These are phyloP conservation scores for Cucumis melo DNA, from an alignment of 306 rosid genomes.

Conservation along the genomic window DNA sequence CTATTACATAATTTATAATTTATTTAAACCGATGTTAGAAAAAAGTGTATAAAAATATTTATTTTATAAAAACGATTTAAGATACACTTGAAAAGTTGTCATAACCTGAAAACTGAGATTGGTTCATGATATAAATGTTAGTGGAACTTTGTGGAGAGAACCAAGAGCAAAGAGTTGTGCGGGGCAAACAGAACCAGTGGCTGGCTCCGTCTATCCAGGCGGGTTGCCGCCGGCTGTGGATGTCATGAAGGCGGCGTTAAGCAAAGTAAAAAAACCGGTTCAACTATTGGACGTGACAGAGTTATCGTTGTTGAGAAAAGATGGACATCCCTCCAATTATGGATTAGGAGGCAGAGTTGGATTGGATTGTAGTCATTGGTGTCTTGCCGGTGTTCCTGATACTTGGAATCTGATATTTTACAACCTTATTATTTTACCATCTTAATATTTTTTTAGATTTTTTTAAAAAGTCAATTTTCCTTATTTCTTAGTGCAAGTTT, in stretches of 20 bases:
- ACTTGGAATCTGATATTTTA: constrained; percentile 76
- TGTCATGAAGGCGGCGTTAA: constrained; percentile 42
- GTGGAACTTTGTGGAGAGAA: constrained; percentile 70
- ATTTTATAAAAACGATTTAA: too few species aligned
- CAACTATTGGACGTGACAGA: constrained; percentile 58
- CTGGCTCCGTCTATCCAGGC: constrained; percentile 56
- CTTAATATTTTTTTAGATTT: not conserved
- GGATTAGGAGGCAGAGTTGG: constrained; percentile 34
- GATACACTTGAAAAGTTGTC: too few species aligned
- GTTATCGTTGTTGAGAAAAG: constrained; percentile 66
- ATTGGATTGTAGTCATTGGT: constrained; percentile 92
- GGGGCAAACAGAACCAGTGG: constrained; percentile 35
- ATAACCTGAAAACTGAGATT: not conserved
- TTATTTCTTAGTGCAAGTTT: not conserved
- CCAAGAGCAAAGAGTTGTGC: constrained; percentile 51
- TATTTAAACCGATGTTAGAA: too few species aligned
- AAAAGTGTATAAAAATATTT: too few species aligned
- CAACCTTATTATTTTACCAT: constrained; percentile 30
- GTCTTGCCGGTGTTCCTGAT: constrained; percentile 93
- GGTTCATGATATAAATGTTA: not conserved
- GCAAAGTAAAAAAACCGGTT: constrained; percentile 44
- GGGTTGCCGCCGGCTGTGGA: constrained; percentile 52
- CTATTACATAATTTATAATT: too few species aligned
- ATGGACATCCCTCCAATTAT: constrained; percentile 76
- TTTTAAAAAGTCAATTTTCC: not conserved